Evolutionary conservation across 2,329 filamentous ascomycete genomes (phyloP), one percentile per base, ranked within the genome.

Genomic region (Fusarium liriodendri): DNA sequence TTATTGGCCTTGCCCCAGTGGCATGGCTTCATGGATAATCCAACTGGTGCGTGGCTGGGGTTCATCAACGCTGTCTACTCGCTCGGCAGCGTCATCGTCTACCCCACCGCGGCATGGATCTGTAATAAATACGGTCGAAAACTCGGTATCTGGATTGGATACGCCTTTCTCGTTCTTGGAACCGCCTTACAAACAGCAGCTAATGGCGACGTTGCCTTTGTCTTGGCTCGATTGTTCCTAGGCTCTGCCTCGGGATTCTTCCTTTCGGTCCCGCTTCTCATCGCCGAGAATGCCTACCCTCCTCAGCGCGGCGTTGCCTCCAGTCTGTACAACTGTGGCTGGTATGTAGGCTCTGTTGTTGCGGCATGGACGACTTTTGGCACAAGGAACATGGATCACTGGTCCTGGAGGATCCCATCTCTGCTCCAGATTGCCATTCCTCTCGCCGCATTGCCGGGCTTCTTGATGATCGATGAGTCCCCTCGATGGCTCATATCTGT

Each of bases 161-260:
- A 66, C 29, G 38, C 66, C 14, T 68, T 71, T 58, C 3, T 82
- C 4, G 25, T 57, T 16, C 64, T 68, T 14, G 68, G 68, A 5
- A 80, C 38, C 65, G 82, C n/a, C 62, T 37, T 70, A 0, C 68
- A 70, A 22, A 38, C 65, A 1, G 47, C 47, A 18, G 50, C 68
- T 2, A 59, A 59, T 6, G 40, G 40, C 13, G n/a, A 80, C 2
- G 20, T 57, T 14, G 76, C 73, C 29, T 83, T 82, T 55, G 73
- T 82, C 22, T 70, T 78, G 2, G 78, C 79, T 0, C 70, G 81
- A 3, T 74, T 79, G 40, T 72, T 82, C 8, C 70, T 83, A 6
- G 81, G 81, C 14, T 18, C 45, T n/a, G 45, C 45, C 16, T 50
- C 45, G 5, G 45, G 25, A 18, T 50, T 50, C 45, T 27, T 29